These are phyloP conservation scores for Aureobasidium sp. DNA, from an alignment of 2,329 filamentous ascomycete species.

Conservation along the genomic window DNA sequence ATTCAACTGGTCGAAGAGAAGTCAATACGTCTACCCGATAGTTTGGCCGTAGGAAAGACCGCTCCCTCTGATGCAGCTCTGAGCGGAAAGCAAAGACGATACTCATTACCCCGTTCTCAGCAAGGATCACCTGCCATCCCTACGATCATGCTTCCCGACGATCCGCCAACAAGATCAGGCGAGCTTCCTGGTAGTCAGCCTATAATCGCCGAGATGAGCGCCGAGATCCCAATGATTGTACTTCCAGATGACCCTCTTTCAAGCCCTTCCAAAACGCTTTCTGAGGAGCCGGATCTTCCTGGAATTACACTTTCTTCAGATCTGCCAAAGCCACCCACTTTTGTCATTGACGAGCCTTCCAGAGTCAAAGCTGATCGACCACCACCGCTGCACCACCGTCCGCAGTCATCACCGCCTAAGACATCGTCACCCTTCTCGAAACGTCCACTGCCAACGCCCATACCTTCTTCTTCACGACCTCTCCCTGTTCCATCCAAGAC, in stretches of 20 bases:
- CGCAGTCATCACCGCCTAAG: slow-evolving; percentile 18
- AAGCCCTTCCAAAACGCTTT: slow-evolving; percentile 26
- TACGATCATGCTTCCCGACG: slow-evolving; percentile 44
- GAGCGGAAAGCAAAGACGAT: slow-evolving; percentile 10
- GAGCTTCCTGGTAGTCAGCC: not conserved
- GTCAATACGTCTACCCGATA: not conserved
- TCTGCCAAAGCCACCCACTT: slow-evolving; percentile 17
- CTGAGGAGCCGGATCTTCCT: slow-evolving; percentile 31
- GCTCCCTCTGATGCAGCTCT: not conserved
- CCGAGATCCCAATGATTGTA: slow-evolving; percentile 41
- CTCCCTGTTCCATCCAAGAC: slow-evolving; percentile 41
- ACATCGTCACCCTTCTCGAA: slow-evolving; percentile 20
- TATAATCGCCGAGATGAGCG: slow-evolving; percentile 2
- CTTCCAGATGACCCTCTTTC: slow-evolving; percentile 36
- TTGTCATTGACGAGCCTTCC: slow-evolving; percentile 20
- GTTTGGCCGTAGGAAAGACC: not conserved
- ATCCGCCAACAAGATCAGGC: slow-evolving; percentile 22
- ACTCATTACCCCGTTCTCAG: slow-evolving; percentile 10
- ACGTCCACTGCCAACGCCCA: slow-evolving; percentile 24
- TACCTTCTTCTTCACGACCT: slow-evolving; percentile 37
- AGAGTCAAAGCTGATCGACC: not conserved
- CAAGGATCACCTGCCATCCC: slow-evolving; percentile 34
- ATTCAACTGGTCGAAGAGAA: slow-evolving; percentile 58
- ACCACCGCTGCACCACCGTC: slow-evolving; percentile 24
- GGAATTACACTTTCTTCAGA: slow-evolving; percentile 22